Base-by-base conservation (phyloP, 176 grass and related monocot species). In the Cocos nucifera region DNA sequence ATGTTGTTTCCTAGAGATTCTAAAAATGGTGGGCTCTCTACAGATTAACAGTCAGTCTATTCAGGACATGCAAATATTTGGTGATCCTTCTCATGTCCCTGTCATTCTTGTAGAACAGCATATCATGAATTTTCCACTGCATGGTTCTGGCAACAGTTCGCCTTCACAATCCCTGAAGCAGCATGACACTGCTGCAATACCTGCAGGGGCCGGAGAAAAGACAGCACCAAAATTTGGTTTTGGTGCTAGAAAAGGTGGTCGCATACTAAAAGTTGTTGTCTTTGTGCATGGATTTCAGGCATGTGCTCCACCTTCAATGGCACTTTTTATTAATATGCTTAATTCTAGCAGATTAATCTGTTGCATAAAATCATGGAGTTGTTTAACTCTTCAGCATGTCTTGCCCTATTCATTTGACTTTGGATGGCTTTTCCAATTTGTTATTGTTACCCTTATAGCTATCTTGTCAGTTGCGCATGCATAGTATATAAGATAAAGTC, bases 241-340 rank as follows among this genome's bases (percentile, higher is more conserved):
- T 63, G 22, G 49, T 32, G 52, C 53, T 71, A 92, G 89, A 72
- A 85, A 62, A 56, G 62, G 50, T 72, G 71, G 70, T 39, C 69
- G 64, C 17, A 49, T 82, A 61, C 74, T 96, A 54, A 69, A 82
- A 75, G 86, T 79, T 65, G 78, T 97, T 53, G 60, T 97, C 53
- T 96, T 97, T 78, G 92, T 97, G 75, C 87, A 91, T 78, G 92
- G 92, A 72, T 97, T 97, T 88, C 92, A 97, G 78, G 92, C 51
- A 91, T 61, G 25, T 56, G 53, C 28, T 65, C 12, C n/a, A 44
- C 35, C 35, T 14, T 44, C 0, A 44, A 44, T 44, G 35, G 2
- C 10, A 1, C 6, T 44, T 44, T 44, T 44, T 44, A 12, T 44
- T 44, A 44, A 14, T 44, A 44, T 44, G 35, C 35, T 14, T 44